Conservation (phyloP, 106 monocot species). For the Allium fistulosum region DNA sequence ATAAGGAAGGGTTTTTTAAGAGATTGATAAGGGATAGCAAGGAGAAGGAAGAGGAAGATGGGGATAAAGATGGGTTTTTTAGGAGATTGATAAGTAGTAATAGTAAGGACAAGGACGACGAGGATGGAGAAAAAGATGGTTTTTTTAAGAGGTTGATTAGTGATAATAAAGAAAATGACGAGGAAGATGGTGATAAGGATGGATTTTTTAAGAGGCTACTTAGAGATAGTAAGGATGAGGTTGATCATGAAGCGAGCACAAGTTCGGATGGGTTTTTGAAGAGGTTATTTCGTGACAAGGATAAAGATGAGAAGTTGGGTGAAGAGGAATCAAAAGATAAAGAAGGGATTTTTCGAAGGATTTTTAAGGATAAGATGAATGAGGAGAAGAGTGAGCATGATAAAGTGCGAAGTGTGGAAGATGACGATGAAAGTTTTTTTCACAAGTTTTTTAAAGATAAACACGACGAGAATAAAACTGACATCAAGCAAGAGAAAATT, state of each 20-base stretch:
- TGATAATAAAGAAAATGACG: constrained; percentile 43
- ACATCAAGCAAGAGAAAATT: constrained; percentile 11
- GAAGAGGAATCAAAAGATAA: constrained; percentile 50
- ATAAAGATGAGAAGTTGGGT: constrained; percentile 66
- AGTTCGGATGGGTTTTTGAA: constrained; percentile 35
- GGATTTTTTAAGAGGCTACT: constrained; percentile 43
- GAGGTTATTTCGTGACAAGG: constrained; percentile 68
- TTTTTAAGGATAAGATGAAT: constrained; percentile 47
- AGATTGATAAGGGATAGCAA: constrained; percentile 82
- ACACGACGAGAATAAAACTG: constrained; percentile 29
- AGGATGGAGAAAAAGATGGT: constrained; percentile 32
- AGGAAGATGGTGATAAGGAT: constrained; percentile 45
- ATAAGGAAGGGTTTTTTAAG: constrained; percentile 51
- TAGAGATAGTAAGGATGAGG: constrained; percentile 48
- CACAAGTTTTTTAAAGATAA: constrained; percentile 56
- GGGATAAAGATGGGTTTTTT: constrained; percentile 44
- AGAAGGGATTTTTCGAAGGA: constrained; percentile 45
- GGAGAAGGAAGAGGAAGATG: constrained; percentile 50
- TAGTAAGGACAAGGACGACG: constrained; percentile 65
- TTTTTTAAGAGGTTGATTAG: constrained; percentile 58
- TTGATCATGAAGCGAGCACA: constrained; percentile 18
- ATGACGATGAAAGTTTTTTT: constrained; percentile 61
- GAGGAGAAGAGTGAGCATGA: constrained; percentile 55
- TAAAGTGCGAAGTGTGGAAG: constrained; percentile 27
- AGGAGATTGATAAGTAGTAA: constrained; percentile 71